Percentiles rank a stretch among this genome's conserved stretches.
phyloP scores from a whole-genome alignment of 2,329 filamentous ascomycete species.

The Fusarium nisikadoi region DNA sequence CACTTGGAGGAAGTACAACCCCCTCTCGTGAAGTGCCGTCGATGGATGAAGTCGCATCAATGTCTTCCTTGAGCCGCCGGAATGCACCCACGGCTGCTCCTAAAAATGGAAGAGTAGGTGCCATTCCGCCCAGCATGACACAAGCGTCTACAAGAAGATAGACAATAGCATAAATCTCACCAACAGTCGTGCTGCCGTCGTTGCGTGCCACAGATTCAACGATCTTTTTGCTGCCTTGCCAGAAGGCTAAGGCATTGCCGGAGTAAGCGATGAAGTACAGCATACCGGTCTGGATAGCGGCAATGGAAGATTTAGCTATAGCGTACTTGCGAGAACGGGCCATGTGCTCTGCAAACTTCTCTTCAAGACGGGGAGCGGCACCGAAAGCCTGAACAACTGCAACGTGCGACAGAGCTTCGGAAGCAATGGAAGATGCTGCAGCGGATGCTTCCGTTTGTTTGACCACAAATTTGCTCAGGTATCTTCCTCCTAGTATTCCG shows the following conservation, averaged over 20 bases:
- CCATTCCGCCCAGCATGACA: neutral
- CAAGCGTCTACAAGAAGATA: neutral
- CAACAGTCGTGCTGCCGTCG: neutral
- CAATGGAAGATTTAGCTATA: neutral
- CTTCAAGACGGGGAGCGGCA: neutral
- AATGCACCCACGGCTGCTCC: neutral
- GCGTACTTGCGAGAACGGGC: neutral
- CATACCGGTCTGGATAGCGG: neutral
- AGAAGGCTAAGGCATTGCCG: neutral
- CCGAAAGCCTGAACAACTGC: neutral
- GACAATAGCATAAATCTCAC: neutral
- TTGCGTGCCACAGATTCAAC: neutral
- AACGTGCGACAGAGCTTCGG: neutral
- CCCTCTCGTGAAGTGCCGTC: neutral
- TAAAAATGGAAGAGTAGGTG: neutral
- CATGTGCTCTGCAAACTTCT: neutral
- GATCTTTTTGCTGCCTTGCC: neutral
- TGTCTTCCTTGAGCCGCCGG: neutral
- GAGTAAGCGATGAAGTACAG: neutral
- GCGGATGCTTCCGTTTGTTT: conserved; percentile 57
- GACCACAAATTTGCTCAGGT: conserved; percentile 60
- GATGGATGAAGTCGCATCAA: neutral
- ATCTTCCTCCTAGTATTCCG: conserved; percentile 66
- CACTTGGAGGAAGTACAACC: neutral
- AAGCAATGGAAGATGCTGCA: conserved; percentile 53